phyloP scores from a whole-genome alignment of 208 protist species.

The Trypanosoma melophagium region DNA sequence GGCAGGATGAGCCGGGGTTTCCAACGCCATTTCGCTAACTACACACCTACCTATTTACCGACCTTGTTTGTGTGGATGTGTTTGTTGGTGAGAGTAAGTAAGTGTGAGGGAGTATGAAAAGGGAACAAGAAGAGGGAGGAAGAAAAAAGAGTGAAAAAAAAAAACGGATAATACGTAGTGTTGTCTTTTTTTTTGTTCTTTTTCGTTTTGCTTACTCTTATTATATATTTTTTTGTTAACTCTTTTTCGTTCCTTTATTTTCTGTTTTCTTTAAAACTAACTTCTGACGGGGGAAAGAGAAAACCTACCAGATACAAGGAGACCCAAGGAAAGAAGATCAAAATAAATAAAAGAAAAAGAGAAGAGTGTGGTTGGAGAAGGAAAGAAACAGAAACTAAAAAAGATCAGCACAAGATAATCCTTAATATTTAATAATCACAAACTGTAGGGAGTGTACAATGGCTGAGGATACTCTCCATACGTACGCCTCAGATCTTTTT shows the following conservation, averaged over 20 bases:
- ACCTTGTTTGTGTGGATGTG: neutral
- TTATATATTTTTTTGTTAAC: conserved; percentile 1
- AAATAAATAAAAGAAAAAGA: neutral
- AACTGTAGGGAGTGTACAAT: neutral
- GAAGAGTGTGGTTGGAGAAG: neutral
- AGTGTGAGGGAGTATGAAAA: no score
- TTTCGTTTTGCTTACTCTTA: neutral
- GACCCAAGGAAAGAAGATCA: no score
- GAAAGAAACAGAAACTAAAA: neutral
- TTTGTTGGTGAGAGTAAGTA: neutral
- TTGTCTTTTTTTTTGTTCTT: neutral
- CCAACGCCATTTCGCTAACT: conserved; percentile 78
- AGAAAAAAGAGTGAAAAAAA: neutral
- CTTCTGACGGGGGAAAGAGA: no score
- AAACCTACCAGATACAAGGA: no score
- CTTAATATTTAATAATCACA: neutral
- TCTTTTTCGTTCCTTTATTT: neutral
- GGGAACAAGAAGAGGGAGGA: no score
- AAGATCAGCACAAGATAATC: neutral
- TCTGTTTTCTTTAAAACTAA: neutral
- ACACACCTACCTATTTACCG: conserved; percentile 2
- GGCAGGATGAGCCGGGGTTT: conserved; percentile 82
- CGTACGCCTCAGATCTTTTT: conserved; percentile 11
- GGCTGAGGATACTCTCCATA: neutral
- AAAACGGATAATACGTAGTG: neutral